Percentiles rank a stretch among this genome's conserved stretches.
Conservation (phyloP, 164 flowering plant genomes). For the Sextonia rubra region DNA sequence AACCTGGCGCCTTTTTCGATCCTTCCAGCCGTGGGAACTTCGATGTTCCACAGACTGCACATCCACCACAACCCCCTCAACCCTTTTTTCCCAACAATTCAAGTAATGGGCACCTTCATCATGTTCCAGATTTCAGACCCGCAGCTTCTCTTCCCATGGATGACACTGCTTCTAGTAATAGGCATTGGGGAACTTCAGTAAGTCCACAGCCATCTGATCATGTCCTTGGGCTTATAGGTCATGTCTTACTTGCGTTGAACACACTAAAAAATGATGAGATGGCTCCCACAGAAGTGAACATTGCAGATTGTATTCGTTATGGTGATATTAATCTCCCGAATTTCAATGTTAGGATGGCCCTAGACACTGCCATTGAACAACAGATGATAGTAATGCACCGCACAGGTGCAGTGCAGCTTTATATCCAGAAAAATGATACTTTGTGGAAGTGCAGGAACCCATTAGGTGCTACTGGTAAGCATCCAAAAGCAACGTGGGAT, state of each 20-base stretch:
- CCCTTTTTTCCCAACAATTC: conserved; percentile 20
- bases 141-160: conserved; percentile 25
- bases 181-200: conserved; percentile 42
- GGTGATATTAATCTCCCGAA: conserved; percentile 53
- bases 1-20: conserved; percentile 15
- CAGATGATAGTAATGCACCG: conserved; percentile 51
- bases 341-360: conserved; percentile 61
- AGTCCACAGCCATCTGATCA: conserved; percentile 40
- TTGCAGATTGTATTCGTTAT: conserved; percentile 64
- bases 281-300: conserved; percentile 72
- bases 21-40: conserved; percentile 19
- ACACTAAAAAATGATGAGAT: conserved; percentile 66
- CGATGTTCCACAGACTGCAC: conserved; percentile 29
- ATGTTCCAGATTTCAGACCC: conserved; percentile 31
- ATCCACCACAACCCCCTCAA: conserved; percentile 12
- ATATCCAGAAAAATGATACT: conserved; percentile 50
- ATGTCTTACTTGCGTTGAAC: conserved; percentile 63
- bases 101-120: conserved; percentile 22
- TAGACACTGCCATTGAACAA: conserved; percentile 62
- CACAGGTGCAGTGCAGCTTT: conserved; percentile 44
- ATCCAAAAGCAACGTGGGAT: conserved; percentile 61
- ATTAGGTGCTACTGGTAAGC: conserved; percentile 44
- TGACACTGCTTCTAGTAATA: conserved; percentile 22
- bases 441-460: conserved; percentile 83
- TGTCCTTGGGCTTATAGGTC: conserved; percentile 51